phyloP scores from a whole-genome alignment of 108 stramenopile genomes.

The Stephanodiscus minutulus region DNA sequence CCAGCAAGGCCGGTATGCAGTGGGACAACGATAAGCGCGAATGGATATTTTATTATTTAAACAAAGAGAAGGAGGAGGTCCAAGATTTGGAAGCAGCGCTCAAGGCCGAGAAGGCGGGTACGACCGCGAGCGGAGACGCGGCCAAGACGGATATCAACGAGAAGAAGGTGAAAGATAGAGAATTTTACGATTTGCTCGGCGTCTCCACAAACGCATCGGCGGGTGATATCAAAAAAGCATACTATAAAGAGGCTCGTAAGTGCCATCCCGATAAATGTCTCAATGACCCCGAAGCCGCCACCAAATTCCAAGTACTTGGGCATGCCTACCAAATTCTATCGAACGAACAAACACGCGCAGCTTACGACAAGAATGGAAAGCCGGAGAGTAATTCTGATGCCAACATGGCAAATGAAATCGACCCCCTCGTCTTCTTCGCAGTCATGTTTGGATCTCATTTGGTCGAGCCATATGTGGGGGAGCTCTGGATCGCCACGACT shows the following conservation, averaged over 20 bases:
- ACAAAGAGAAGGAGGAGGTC: slow-evolving; percentile 65
- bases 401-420: slow-evolving; percentile 64
- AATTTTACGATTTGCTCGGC: slow-evolving; percentile 85
- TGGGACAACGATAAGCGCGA: slow-evolving; percentile 83
- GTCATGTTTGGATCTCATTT: slow-evolving; percentile 88
- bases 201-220: slow-evolving; percentile 80
- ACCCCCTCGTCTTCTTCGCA: slow-evolving; percentile 85
- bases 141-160: slow-evolving; percentile 31
- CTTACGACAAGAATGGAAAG: slow-evolving; percentile 87
- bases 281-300: slow-evolving; percentile 82
- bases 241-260: slow-evolving; percentile 84
- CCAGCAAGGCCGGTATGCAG: slow-evolving; percentile 72
- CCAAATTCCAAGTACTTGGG: slow-evolving; percentile 87
- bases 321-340: slow-evolving; percentile 92
- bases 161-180: slow-evolving; percentile 77
- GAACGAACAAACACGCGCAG: slow-evolving; percentile 77
- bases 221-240: slow-evolving; percentile 91
- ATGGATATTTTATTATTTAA: slow-evolving; percentile 77
- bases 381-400: slow-evolving; percentile 55
- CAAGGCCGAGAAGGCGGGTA: slow-evolving; percentile 27
- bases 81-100: slow-evolving; percentile 52
- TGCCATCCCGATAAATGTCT: slow-evolving; percentile 90
- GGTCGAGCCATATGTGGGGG: slow-evolving; percentile 86
- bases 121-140: slow-evolving; percentile 28
- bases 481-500: slow-evolving; percentile 84